A percentile compares a stretch with the other conserved stretches of the same genome.
These are phyloP conservation scores for Kockovaella imperatae DNA, from an alignment of 768 basidiomycete genomes.

Conservation along the genomic window DNA sequence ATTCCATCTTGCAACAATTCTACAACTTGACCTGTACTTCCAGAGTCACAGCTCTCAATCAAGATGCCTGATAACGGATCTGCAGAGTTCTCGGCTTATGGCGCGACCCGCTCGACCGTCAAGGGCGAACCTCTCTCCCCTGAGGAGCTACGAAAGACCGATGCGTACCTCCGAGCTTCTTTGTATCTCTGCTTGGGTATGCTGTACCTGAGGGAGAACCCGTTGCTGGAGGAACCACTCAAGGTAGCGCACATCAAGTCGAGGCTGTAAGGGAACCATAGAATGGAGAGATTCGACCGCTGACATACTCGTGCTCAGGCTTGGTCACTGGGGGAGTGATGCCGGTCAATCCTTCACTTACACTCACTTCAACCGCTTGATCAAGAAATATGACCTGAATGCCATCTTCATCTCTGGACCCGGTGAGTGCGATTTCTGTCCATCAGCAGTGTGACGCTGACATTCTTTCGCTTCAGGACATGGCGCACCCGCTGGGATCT, in stretches of 20 bases:
- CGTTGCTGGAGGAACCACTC: constrained; percentile 53
- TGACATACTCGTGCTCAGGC: constrained; percentile 62
- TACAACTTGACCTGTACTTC: no score
- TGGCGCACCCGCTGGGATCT: constrained; percentile 75
- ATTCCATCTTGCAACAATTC: no score
- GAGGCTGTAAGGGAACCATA: constrained; percentile 75
- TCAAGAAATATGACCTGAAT: constrained; percentile 49
- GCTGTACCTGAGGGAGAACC: constrained; percentile 66
- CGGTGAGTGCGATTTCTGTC: neutral
- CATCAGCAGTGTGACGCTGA: neutral
- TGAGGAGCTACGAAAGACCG: constrained; percentile 35
- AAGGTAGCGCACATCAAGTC: constrained; percentile 63
- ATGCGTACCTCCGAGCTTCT: constrained; percentile 35
- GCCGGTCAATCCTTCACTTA: constrained; percentile 62
- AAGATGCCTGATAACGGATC: no score
- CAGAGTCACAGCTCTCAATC: no score
- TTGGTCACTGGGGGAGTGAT: constrained; percentile 70
- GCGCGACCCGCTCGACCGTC: no score
- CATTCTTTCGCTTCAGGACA: constrained; percentile 50
- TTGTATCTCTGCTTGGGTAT: constrained; percentile 56
- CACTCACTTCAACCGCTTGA: constrained; percentile 56
- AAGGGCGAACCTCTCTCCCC: constrained; percentile 20
- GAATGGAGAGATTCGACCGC: constrained; percentile 39
- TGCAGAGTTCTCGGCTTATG: no score
- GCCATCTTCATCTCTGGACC: constrained; percentile 66